Evolutionary conservation across 257 asterid species (phyloP), one percentile per base, ranked within the genome.

Genomic region (Nicotiana otophora): DNA sequence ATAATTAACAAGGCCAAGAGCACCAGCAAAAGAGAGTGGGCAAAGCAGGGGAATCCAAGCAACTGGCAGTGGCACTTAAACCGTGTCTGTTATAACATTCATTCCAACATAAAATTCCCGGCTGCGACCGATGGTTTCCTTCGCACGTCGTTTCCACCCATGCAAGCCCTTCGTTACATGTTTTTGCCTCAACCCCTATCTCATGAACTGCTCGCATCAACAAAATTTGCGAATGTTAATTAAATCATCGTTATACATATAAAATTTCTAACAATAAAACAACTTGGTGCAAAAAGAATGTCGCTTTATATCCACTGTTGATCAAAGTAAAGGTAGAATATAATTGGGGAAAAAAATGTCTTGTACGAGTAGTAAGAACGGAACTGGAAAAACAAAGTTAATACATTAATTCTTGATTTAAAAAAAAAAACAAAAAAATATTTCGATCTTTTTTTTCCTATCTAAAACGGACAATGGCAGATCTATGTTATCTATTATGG

Each of bases 61-160:
- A 58, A 5, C 36, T 78, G 0, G 81, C 84, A 10, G 5, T 70
- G 9, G 39, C 81, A n/a, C 23, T 16, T 1, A 12, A 3, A 6
- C 84, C 63, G 11, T 82, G 84, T 16, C 63, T 70, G 0, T 39
- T 62, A 5, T 57, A 46, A 55, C 84, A 69, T 54, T 60, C 84
- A 1, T 12, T 12, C 84, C 80, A 69, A 14, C 84, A 82, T 36
- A 36, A 6, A 0, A 14, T 20, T 2, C 48, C 51, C 16, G 66
- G 20, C 3, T 57, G 57, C 78, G 46, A 39, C 58, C 46, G 46
- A 39, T 39, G 46, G 11, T 10, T 30, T 11, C 78, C 58, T 5
- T 31, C 31, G 34, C 78, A 70, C 23, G 46, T 54, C 11, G 1
- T 70, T 20, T 31, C 46, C 5, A 70, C 34, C 58, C 78, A 70